Base-by-base conservation (phyloP, 2,329 filamentous ascomycete species). In the Calonectria crousiana region DNA sequence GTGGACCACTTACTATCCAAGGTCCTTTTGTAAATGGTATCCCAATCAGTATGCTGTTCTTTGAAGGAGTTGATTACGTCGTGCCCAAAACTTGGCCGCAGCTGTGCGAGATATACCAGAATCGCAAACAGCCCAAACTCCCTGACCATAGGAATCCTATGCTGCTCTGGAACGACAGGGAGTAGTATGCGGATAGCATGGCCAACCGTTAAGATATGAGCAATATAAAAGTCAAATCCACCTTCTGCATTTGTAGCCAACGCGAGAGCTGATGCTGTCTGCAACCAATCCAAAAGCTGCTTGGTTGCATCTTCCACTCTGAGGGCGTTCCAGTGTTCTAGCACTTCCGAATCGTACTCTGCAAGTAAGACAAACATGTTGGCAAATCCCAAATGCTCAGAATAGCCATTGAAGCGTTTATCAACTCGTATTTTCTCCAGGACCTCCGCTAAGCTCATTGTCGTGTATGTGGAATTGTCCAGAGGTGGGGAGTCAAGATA, bases 301-400 rank as follows among this genome's bases (percentile, higher is more conserved):
- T 2, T 10, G 4, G 38, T 47, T 34, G 52, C 28, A 49, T 68
- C 38, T 26, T 56, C 38, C 16, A 68, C 52, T 16, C 18, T 8
- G 18, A 56, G 49, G 34, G 66, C 51, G 36, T 49, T 68, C 66
- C 51, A 68, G 26, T 68, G 52, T 28, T 68, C 66, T 26, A 68
- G 41, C 8, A 68, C 11, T 14, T 56, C 51, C 2, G 66, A 56
- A 18, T 58, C 16, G 6, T 18, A 58, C 36, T 49, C 3, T 26
- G 6, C 9, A 11, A 68, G 38, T 9, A 64, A 20, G 28, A 28
- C 34, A 26, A 47, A 56, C 11, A 68, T 49, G 13, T 58, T 68
- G 26, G 66, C 38, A 16, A 68, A 58, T 41, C 66, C 66, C 6
- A 26, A 28, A 34, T 68, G 38, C 52, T 47, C 6, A 5, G 52